Evolutionary conservation across 179 eudicot genomes (phyloP).

Genomic region (Gypsophila paniculata): DNA sequence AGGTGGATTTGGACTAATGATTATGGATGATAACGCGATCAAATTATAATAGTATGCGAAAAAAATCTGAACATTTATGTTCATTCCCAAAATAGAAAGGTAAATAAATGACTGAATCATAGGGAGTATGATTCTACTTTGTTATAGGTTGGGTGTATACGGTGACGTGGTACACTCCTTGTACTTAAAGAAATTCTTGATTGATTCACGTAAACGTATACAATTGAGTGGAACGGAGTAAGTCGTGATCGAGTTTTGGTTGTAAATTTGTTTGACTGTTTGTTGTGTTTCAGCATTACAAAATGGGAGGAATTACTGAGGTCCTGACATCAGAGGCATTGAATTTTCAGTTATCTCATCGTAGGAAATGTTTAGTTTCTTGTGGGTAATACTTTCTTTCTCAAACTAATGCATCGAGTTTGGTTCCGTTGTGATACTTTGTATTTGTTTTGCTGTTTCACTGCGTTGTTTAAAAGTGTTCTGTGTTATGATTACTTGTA

Average conservation of each 20-base stretch:
- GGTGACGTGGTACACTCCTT: too few relatives aligned
- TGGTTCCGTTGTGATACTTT: background rate
- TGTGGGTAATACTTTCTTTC: constrained; percentile 26
- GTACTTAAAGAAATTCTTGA: too few relatives aligned
- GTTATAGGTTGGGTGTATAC: too few relatives aligned
- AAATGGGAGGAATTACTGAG: constrained; percentile 17
- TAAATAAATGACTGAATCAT: too few relatives aligned
- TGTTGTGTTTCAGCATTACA: constrained; percentile 28
- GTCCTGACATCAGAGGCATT: constrained; percentile 22
- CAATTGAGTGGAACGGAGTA: too few relatives aligned
- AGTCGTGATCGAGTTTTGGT: background rate
- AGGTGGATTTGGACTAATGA: too few relatives aligned
- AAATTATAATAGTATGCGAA: too few relatives aligned
- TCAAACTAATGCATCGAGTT: background rate
- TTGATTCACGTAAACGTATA: too few relatives aligned
- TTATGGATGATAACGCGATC: too few relatives aligned
- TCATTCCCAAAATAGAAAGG: too few relatives aligned
- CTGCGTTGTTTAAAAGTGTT: background rate
- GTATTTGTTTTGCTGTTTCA: background rate
- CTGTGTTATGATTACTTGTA: background rate
- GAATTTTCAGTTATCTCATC: constrained; percentile 17
- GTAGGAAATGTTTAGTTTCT: constrained; percentile 25
- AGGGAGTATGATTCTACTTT: too few relatives aligned
- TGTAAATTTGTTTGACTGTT: background rate
- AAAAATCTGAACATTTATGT: too few relatives aligned